A percentile compares a stretch with the other conserved stretches of the same genome.
phyloP scores from a whole-genome alignment of 2,329 filamentous ascomycete species.

The Thermothelomyces thermophilus region DNA sequence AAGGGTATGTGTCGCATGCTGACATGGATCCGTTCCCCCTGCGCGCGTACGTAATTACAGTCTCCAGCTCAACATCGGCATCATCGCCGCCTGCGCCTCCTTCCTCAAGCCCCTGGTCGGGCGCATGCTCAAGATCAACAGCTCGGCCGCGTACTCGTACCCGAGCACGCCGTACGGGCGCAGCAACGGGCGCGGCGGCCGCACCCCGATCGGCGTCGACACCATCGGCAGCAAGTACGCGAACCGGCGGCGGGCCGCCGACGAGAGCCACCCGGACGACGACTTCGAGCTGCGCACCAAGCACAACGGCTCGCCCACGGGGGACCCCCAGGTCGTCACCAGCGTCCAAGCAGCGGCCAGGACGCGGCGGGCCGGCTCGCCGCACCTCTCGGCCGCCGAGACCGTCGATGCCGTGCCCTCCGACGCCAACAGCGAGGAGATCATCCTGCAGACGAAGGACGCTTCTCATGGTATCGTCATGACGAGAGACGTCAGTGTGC shows the following conservation, averaged over 20 bases:
- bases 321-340: slow-evolving; percentile 1
- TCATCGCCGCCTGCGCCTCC: slow-evolving; percentile 13
- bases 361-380: no score
- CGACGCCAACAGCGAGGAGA: slow-evolving; percentile 10
- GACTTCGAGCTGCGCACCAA: slow-evolving; percentile 10
- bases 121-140: slow-evolving; percentile 9
- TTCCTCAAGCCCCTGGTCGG: slow-evolving; percentile 13
- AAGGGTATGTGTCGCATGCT: no score
- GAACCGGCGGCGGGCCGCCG: not conserved
- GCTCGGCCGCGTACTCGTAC: slow-evolving; percentile 3
- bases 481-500: slow-evolving; percentile 4
- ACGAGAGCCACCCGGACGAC: not conserved
- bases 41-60: no score
- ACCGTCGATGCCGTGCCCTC: not conserved
- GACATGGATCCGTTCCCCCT: no score
- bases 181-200: not conserved
- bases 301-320: not conserved
- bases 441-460: slow-evolving; percentile 7
- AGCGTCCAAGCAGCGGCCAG: not conserved
- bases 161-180: not conserved
- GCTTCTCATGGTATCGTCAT: not conserved
- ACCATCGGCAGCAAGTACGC: slow-evolving; percentile 11
- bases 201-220: not conserved
- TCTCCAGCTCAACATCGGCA: slow-evolving; percentile 12
- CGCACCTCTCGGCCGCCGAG: not conserved